A percentile compares a stretch with the other conserved stretches of the same genome.
phyloP scores from a whole-genome alignment of 495 filamentous ascomycete species.

The Neurospora cerealis region DNA sequence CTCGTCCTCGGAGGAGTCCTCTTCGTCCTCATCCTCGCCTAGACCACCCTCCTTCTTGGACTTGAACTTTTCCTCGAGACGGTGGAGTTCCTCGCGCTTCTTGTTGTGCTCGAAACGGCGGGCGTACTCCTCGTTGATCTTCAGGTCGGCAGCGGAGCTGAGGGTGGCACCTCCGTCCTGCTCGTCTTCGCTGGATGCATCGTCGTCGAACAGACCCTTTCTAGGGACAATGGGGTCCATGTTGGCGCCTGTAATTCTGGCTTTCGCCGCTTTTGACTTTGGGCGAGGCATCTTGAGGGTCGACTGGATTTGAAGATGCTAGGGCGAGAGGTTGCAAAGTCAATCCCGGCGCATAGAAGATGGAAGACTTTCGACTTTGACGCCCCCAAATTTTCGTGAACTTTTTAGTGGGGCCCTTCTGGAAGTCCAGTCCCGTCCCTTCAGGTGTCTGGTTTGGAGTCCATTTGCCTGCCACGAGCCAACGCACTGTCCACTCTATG shows the following conservation, averaged over 20 bases:
- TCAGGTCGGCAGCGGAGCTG: constrained; percentile 46
- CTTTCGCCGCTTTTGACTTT: constrained; percentile 9
- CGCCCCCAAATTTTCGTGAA: constrained; percentile 1
- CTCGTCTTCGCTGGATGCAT: constrained; percentile 35
- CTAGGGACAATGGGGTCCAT: constrained; percentile 5
- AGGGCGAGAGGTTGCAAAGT: neutral
- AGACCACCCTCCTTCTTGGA: constrained; percentile 28
- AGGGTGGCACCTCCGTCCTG: constrained; percentile 49
- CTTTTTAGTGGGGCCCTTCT: constrained; percentile 16
- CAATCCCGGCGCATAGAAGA: neutral
- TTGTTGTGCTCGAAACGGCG: constrained; percentile 91
- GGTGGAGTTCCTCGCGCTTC: constrained; percentile 80
- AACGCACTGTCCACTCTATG: neutral
- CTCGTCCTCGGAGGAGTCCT: constrained; percentile 54
- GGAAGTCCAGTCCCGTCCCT: neutral
- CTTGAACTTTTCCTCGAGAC: constrained; percentile 82
- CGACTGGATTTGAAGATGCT: neutral
- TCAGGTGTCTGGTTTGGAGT: neutral
- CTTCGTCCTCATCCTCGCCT: constrained; percentile 29
- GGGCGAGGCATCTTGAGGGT: constrained; percentile 8
- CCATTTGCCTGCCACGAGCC: neutral
- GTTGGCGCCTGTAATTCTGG: neutral
- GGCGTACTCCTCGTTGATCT: constrained; percentile 86
- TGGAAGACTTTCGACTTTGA: neutral
- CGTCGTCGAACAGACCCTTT: constrained; percentile 24